A percentile compares a stretch with the other conserved stretches of the same genome.
These are phyloP conservation scores for Annulohypoxylon stygium DNA, from an alignment of 495 filamentous ascomycete genomes.

Conservation along the genomic window DNA sequence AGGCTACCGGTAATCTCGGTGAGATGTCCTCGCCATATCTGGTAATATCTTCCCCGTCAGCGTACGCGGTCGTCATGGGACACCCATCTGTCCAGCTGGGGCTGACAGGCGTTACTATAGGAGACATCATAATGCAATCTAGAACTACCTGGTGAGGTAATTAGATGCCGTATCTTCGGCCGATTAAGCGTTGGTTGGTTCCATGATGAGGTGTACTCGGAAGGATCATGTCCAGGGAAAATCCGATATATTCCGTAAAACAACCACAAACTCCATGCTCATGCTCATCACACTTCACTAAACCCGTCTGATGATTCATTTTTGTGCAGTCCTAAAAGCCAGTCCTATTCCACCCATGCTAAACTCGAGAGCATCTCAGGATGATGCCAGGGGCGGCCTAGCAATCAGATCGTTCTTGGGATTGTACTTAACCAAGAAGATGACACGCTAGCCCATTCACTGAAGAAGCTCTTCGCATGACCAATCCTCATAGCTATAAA, in stretches of 20 bases:
- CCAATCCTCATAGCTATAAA: conserved; percentile 94
- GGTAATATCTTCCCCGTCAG: conserved; percentile 25
- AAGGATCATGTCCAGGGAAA: conserved; percentile 18
- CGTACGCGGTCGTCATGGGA: conserved; percentile 11
- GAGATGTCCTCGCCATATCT: conserved; percentile 10
- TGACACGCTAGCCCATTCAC: conserved; percentile 34
- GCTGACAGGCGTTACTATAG: conserved; percentile 5
- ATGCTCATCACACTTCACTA: conserved; percentile 45
- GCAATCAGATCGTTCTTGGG: conserved; percentile 1
- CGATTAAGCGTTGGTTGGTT: conserved; percentile 1
- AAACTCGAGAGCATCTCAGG: conserved; percentile 12
- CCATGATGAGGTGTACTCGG: conserved; percentile 7
- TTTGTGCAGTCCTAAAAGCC: conserved; percentile 21
- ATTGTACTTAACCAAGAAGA: conserved; percentile 1
- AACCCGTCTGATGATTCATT: conserved; percentile 21
- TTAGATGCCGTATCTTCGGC: conserved; percentile 18
- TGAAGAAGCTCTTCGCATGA: conserved; percentile 92
- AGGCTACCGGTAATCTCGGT: conserved; percentile 25
- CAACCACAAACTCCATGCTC: conserved; percentile 52
- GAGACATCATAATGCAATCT: conserved; percentile 15
- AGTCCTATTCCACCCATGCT: conserved; percentile 2
- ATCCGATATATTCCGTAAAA: conserved; percentile 45
- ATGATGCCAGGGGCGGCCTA: neutral
- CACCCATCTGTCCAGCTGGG: neutral
- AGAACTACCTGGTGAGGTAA: conserved; percentile 7